These are phyloP conservation scores for Boeremia exigua DNA, from an alignment of 2,329 filamentous ascomycete species.

Conservation along the genomic window DNA sequence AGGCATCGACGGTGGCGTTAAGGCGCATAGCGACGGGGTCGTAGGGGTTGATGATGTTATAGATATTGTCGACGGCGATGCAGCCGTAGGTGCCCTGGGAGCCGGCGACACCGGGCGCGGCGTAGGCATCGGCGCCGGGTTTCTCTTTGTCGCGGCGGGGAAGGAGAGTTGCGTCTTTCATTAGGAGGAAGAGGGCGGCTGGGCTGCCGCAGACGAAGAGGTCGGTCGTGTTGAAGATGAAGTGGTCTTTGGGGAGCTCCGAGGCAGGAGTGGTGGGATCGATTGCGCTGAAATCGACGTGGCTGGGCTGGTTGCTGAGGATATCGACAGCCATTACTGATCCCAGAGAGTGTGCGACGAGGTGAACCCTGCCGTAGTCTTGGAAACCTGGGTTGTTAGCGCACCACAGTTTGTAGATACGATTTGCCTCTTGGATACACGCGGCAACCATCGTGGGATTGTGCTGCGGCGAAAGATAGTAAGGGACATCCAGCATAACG, in stretches of 20 bases:
- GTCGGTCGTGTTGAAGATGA: slow-evolving; percentile 91
- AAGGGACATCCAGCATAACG: slow-evolving; percentile 97
- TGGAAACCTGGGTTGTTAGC: slow-evolving; percentile 88
- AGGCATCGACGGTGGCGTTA: slow-evolving; percentile 85
- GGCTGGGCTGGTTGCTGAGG: slow-evolving; percentile 84
- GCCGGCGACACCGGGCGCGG: slow-evolving; percentile 68
- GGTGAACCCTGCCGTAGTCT: slow-evolving; percentile 80
- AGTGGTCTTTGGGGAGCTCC: slow-evolving; percentile 60
- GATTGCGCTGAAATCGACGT: slow-evolving; percentile 57
- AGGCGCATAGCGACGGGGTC: slow-evolving; percentile 89
- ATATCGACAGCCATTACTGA: slow-evolving; percentile 95
- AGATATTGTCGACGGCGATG: slow-evolving; percentile 92
- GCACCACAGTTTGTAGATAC: slow-evolving; percentile 96
- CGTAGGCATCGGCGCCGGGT: slow-evolving; percentile 69
- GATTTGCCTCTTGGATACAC: slow-evolving; percentile 87
- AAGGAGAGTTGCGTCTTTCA: slow-evolving; percentile 74
- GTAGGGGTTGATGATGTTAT: slow-evolving; percentile 83
- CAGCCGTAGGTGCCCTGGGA: slow-evolving; percentile 84
- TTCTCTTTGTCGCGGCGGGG: slow-evolving; percentile 80
- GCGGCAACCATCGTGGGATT: slow-evolving; percentile 94
- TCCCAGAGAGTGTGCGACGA: slow-evolving; percentile 91
- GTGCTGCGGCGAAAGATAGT: slow-evolving; percentile 90
- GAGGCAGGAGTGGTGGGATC: slow-evolving; percentile 48
- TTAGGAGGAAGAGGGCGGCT: slow-evolving; percentile 87
- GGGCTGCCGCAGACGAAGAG: slow-evolving; percentile 91